A percentile compares a stretch with the other conserved stretches of the same genome.
Conservation (phyloP, 345 rosid genomes). For the Kandelia obovata region DNA sequence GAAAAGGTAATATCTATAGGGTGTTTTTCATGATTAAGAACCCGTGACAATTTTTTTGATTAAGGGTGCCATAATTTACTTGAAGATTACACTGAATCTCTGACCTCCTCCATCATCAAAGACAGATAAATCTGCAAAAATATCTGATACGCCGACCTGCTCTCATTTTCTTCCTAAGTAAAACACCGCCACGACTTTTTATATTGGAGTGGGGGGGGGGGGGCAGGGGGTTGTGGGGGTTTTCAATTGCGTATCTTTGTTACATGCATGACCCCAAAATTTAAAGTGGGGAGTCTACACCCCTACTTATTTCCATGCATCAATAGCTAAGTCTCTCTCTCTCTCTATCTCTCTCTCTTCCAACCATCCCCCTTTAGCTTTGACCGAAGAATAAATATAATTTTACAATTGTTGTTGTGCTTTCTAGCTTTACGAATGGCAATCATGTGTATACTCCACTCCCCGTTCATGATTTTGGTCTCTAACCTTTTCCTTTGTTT, state of each 20-base stretch:
- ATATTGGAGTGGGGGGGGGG: no score
- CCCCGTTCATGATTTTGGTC: constrained; percentile 27
- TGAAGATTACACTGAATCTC: constrained; percentile 35
- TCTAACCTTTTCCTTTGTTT: constrained; percentile 6
- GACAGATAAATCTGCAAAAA: constrained; percentile 36
- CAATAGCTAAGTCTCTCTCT: constrained; percentile 18
- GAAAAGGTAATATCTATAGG: constrained; percentile 19
- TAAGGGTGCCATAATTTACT: constrained; percentile 31
- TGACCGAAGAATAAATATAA: constrained; percentile 27
- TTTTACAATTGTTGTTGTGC: constrained; percentile 17
- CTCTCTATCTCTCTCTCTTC: constrained; percentile 10
- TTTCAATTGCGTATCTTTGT: constrained; percentile 25
- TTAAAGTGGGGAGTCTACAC: constrained; percentile 5
- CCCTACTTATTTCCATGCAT: constrained; percentile 18
- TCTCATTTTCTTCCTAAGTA: constrained; percentile 7
- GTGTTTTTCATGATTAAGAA: constrained; percentile 15
- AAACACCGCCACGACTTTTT: not conserved
- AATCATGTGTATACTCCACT: constrained; percentile 14
- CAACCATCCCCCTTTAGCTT: constrained; percentile 12
- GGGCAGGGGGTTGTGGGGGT: not conserved
- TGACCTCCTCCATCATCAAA: constrained; percentile 40
- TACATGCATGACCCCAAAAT: constrained; percentile 29
- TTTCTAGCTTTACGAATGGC: constrained; percentile 24
- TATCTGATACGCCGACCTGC: constrained; percentile 30
- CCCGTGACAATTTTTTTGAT: constrained; percentile 20